Evolutionary conservation across 2,329 filamentous ascomycete species (phyloP).

Genomic region (Leptographium wingfieldii): DNA sequence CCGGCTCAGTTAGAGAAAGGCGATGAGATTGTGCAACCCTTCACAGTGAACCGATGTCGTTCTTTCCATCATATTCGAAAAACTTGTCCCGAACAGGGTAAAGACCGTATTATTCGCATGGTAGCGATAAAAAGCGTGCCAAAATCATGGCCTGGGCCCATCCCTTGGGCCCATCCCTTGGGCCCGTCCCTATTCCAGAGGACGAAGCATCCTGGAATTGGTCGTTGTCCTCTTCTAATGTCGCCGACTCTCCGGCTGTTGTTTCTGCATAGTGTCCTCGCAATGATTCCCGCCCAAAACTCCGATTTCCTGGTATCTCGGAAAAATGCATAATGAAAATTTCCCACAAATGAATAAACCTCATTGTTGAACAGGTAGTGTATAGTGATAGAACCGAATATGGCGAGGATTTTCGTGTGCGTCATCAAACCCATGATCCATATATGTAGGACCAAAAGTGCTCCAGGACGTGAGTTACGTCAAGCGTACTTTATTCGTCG

Average conservation of each 20-base stretch:
- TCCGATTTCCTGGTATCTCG: constrained; percentile 31
- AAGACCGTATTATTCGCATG: not conserved
- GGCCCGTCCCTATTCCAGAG: not conserved
- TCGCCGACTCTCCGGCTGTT: not conserved
- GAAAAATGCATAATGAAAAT: constrained; percentile 9
- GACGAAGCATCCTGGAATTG: not conserved
- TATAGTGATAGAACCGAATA: constrained; percentile 2
- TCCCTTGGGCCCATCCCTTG: not conserved
- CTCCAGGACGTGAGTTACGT: not conserved
- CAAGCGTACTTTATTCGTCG: not conserved
- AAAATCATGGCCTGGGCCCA: not conserved
- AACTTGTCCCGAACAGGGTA: not conserved
- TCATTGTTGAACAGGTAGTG: not conserved
- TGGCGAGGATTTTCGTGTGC: not conserved
- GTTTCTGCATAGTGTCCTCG: not conserved
- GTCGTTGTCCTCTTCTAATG: not conserved
- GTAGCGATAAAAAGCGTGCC: not conserved
- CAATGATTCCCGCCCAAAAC: constrained; percentile 17
- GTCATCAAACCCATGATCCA: not conserved
- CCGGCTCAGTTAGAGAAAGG: not conserved
- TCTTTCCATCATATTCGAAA: not conserved
- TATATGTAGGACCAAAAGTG: not conserved
- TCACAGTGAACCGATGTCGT: not conserved
- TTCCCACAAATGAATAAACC: constrained; percentile 6
- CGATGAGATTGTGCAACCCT: not conserved